Evolutionary conservation across 2,329 filamentous ascomycete genomes (phyloP), one percentile per base, ranked within the genome.

Genomic region (Botrytis porri): DNA sequence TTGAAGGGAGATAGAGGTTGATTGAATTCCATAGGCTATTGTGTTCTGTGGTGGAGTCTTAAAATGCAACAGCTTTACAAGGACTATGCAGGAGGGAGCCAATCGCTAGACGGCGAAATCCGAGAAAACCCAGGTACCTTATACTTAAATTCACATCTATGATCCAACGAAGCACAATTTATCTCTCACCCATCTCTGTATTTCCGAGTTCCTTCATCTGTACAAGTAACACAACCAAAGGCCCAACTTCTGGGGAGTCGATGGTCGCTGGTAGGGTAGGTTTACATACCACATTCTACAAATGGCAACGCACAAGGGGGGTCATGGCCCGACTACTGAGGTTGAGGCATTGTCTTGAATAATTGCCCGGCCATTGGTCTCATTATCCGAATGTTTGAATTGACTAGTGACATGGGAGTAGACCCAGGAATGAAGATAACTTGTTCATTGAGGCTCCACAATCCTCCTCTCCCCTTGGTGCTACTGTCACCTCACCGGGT

Each of bases 391-490:
- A 25, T 37, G 1, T 39, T 20, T 29, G 45, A 32, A 41, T 25
- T 41, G 35, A 41, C 25, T 67, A 41, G 25, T 41, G 57, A 72
- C 70, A 71, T 71, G 35, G 60, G 59, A 62, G 57, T 60, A 32
- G 54, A 67, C 64, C n/a, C 54, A 72, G 29, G 32, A 66, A 67
- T 66, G 61, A 51, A 72, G 63, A 59, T 25, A 37, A 66, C 45
- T 29, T 51, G 41, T 66, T 48, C 22, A 72, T 72, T 72, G 70
- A 66, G 61, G 62, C 51, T 66, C 70, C 70, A 72, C 70, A 72
- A 67, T 41, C 32, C 35, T 10, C 10, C 64, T 39, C 45, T 12
- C n/a, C n/a, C n/a, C n/a, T 29, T 64, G 9, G 64, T 54, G 25
- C 37, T 37, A 67, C 64, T 22, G 64, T 66, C 64, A 54, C 45